Conservation (phyloP, 306 rosid species). For the Astragalus glycyphyllos region DNA sequence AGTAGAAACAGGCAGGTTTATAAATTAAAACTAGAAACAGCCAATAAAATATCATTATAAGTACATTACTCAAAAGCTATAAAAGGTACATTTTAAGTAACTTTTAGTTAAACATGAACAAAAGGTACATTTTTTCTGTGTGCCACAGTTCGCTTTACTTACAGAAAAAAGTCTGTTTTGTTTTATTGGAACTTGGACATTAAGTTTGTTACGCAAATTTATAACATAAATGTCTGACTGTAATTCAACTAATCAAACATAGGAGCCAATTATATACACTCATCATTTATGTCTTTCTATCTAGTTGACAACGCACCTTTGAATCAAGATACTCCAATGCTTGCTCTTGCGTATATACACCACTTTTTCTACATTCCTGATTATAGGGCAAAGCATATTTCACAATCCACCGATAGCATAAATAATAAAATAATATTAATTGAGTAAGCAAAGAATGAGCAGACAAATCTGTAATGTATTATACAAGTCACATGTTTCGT, state of each 20-base stretch:
- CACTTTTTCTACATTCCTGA: slow-evolving; percentile 78
- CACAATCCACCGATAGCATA: slow-evolving; percentile 20
- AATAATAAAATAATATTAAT: slow-evolving; percentile 13
- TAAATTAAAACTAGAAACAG: slow-evolving; percentile 25
- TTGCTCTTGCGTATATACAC: slow-evolving; percentile 66
- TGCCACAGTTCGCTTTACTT: no score
- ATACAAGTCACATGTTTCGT: slow-evolving; percentile 10
- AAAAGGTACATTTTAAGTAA: slow-evolving; percentile 7
- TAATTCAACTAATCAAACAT: no score
- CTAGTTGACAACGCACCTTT: slow-evolving; percentile 50
- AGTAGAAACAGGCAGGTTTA: slow-evolving; percentile 19
- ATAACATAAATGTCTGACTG: no score
- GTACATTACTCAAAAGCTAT: slow-evolving; percentile 13
- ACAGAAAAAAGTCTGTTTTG: no score
- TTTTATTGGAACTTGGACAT: no score
- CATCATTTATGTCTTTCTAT: no score
- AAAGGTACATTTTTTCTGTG: no score
- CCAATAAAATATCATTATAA: neutral
- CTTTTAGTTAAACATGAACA: no score
- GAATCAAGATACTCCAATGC: slow-evolving; percentile 79
- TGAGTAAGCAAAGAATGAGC: slow-evolving; percentile 13
- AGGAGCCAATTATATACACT: no score
- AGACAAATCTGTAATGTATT: neutral
- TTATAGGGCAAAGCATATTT: slow-evolving; percentile 42
- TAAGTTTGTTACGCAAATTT: no score